A percentile compares a stretch with the other conserved stretches of the same genome.
Conservation (phyloP, 805 yeast species). For the Yamadazyma kitorensis region DNA sequence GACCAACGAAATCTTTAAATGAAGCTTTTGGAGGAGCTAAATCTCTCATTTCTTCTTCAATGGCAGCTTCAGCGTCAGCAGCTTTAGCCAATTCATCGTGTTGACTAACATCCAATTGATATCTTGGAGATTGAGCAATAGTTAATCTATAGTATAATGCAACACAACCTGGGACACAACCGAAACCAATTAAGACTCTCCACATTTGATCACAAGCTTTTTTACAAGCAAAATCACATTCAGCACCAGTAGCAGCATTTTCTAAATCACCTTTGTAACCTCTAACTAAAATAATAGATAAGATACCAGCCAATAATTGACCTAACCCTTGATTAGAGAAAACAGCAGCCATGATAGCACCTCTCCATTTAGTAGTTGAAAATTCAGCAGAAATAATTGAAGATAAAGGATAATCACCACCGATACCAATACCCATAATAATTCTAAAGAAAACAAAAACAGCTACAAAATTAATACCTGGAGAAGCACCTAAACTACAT, state of each 20-base stretch:
- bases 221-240: constrained; percentile 65
- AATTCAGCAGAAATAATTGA: constrained; percentile 93
- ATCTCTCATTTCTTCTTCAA: constrained; percentile 36
- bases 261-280: constrained; percentile 66
- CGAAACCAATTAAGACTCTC: constrained; percentile 88
- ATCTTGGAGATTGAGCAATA: constrained; percentile 93
- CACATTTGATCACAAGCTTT: constrained; percentile 90
- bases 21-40: constrained; percentile 78
- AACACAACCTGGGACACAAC: constrained; percentile 82
- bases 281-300: constrained; percentile 71
- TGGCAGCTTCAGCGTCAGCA: constrained; percentile 46
- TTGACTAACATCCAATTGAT: constrained; percentile 70
- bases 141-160: constrained; percentile 91
- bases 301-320: constrained; percentile 83
- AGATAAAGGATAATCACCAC: constrained; percentile 94
- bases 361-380: constrained; percentile 95
- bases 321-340: constrained; percentile 98
- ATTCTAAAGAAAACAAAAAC: constrained; percentile 76
- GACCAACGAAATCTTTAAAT: constrained; percentile 63
- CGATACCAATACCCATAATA: constrained; percentile 92
- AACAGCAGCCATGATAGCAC: constrained; percentile 95
- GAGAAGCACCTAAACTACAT: constrained; percentile 67
- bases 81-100: constrained; percentile 55
- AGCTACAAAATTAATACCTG: constrained; percentile 72
- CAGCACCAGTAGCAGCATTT: constrained; percentile 49